Evolutionary conservation across 1,139 yeast species (phyloP).

Genomic region (Debaryomyces nepalensis): DNA sequence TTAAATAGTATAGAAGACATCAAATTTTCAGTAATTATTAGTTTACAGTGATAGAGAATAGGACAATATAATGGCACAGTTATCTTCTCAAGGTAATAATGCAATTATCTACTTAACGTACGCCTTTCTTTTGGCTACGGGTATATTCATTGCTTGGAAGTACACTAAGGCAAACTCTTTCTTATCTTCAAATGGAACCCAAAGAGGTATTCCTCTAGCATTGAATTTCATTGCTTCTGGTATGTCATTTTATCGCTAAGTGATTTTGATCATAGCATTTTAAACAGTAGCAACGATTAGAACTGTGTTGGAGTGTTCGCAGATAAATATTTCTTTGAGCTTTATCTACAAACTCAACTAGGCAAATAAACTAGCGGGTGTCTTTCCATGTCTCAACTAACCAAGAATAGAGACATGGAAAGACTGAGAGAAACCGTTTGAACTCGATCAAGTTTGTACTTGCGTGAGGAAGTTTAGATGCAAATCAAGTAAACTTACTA

Average conservation of each 20-base stretch:
- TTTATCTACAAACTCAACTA: no score
- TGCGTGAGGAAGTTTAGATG: constrained; percentile 74
- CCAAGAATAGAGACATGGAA: constrained; percentile 17
- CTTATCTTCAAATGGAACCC: constrained; percentile 79
- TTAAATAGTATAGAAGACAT: neutral
- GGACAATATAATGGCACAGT: constrained; percentile 24
- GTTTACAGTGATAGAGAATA: neutral
- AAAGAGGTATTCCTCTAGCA: constrained; percentile 78
- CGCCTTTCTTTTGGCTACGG: constrained; percentile 64
- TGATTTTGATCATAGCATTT: neutral
- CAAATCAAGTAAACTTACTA: constrained; percentile 9
- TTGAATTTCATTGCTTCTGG: constrained; percentile 89
- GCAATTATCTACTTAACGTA: constrained; percentile 81
- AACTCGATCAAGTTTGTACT: constrained; percentile 89
- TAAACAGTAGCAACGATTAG: no score
- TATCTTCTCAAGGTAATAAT: constrained; percentile 55
- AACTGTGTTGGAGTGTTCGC: no score
- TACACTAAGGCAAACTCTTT: constrained; percentile 57
- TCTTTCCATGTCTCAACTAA: constrained; percentile 24
- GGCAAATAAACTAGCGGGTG: constrained; percentile 55
- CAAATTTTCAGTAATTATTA: neutral
- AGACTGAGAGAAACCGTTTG: constrained; percentile 79
- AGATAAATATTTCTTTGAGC: neutral
- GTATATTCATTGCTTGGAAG: constrained; percentile 60
- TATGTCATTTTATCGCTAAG: constrained; percentile 44